Conservation (phyloP, 2,329 filamentous ascomycete species). For the Arthrobotrys iridis region DNA sequence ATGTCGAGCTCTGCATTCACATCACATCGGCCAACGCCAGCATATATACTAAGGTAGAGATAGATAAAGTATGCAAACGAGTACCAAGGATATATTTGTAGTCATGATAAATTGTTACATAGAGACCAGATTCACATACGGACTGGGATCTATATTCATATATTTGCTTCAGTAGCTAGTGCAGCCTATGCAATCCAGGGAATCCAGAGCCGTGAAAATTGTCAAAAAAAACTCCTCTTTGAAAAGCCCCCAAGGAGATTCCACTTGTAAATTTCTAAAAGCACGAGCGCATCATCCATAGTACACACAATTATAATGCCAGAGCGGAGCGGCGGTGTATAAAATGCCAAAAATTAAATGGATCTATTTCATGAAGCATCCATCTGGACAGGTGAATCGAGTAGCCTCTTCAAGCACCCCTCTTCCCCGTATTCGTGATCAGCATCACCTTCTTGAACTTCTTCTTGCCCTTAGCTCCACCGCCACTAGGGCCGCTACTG, state of each 20-base stretch:
- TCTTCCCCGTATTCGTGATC: constrained; percentile 70
- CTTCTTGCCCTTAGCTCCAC: constrained; percentile 69
- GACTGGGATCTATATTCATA: too few species aligned
- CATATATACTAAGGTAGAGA: too few species aligned
- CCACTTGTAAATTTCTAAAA: constrained; percentile 3
- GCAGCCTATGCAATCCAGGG: too few species aligned
- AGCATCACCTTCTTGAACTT: constrained; percentile 78
- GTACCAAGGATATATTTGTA: too few species aligned
- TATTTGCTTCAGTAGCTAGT: too few species aligned
- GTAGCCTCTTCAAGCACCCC: constrained; percentile 59
- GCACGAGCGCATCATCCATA: neutral
- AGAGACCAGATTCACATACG: too few species aligned
- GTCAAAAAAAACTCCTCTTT: constrained; percentile 1
- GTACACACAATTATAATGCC: neutral
- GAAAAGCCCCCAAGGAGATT: neutral
- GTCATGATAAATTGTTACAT: too few species aligned
- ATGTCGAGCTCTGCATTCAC: too few species aligned
- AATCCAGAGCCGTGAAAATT: neutral
- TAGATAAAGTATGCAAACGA: too few species aligned
- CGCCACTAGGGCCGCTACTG: constrained; percentile 56
- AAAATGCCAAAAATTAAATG: neutral
- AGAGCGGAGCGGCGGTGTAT: neutral
- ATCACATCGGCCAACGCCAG: neutral
- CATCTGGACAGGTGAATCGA: neutral
- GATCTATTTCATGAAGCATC: too few species aligned